Evolutionary conservation across 2,329 filamentous ascomycete species (phyloP).

Genomic region (Cordyceps cicadae): DNA sequence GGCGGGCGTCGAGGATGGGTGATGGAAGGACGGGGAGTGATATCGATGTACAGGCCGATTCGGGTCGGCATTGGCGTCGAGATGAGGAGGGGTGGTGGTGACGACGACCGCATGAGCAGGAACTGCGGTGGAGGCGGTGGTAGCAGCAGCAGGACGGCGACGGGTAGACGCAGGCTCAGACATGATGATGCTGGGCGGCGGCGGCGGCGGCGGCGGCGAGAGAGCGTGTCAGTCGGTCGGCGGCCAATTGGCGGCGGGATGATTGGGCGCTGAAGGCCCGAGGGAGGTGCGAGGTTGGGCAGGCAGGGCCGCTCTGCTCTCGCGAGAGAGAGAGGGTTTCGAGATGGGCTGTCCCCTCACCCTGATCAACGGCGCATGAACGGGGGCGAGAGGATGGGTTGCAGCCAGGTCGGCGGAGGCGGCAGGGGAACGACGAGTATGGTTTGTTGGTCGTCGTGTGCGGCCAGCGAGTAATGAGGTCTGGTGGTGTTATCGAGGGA

Average conservation of each 20-base stretch:
- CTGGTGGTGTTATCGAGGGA: not conserved
- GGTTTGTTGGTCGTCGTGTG: not conserved
- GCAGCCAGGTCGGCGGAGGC: conserved; percentile 6
- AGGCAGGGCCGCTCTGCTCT: conserved; percentile 9
- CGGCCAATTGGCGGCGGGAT: conserved; percentile 5
- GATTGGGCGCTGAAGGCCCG: not conserved
- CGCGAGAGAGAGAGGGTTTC: conserved; percentile 22
- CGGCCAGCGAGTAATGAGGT: not conserved
- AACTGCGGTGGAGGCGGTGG: not conserved
- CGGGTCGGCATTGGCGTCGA: not conserved
- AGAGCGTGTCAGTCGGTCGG: not conserved
- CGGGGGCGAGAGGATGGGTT: not conserved
- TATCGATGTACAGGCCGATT: not conserved
- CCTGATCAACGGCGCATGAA: conserved; percentile 41
- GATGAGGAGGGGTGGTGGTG: not conserved
- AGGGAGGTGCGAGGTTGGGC: not conserved
- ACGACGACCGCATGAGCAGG: not conserved
- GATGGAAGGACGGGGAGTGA: not conserved
- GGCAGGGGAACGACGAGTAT: not conserved
- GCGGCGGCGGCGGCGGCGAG: too few species aligned
- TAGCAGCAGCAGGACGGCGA: not conserved
- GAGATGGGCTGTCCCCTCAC: conserved; percentile 31
- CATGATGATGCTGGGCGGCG: conserved; percentile 9
- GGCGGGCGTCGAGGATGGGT: not conserved
- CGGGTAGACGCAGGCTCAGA: conserved; percentile 6